These are phyloP conservation scores for Sophora flavescens DNA, from an alignment of 306 rosid species.

Conservation along the genomic window DNA sequence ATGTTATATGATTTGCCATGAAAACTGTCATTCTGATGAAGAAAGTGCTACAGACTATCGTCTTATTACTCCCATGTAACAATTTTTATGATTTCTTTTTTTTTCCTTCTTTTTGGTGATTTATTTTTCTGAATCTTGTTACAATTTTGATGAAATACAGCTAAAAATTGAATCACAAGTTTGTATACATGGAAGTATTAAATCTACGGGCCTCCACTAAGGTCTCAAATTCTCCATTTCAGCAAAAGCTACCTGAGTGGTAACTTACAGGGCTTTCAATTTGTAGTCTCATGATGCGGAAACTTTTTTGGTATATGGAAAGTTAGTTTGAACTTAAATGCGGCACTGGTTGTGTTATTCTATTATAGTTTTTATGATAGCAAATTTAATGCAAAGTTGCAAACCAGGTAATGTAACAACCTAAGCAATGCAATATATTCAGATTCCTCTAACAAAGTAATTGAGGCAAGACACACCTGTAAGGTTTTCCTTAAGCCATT, in stretches of 20 bases:
- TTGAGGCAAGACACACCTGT: slow-evolving; percentile 60
- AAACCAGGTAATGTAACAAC: slow-evolving; percentile 20
- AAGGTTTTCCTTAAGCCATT: slow-evolving; percentile 99
- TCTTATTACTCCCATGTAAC: background rate
- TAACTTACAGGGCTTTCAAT: background rate
- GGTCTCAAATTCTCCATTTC: slow-evolving; percentile 42
- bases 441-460: slow-evolving; percentile 18
- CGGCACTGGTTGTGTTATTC: slow-evolving; percentile 8
- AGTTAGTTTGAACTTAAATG: slow-evolving; percentile 36
- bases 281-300: slow-evolving; percentile 25
- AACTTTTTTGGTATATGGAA: slow-evolving; percentile 14
- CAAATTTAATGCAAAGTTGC: slow-evolving; percentile 1
- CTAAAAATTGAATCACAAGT: background rate
- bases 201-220: slow-evolving; percentile 3
- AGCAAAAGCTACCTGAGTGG: too few relatives aligned
- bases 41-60: background rate
- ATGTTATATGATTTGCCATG: background rate
- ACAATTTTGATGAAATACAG: slow-evolving; percentile 4
- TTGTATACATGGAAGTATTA: background rate
- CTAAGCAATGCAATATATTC: slow-evolving; percentile 9
- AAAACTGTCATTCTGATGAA: slow-evolving; percentile 9
- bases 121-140: background rate
- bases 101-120: background rate
- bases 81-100: background rate
- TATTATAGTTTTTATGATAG: slow-evolving; percentile 10